phyloP scores from a whole-genome alignment of 768 basidiomycete species.

The Phlegmacium glaucopus region DNA sequence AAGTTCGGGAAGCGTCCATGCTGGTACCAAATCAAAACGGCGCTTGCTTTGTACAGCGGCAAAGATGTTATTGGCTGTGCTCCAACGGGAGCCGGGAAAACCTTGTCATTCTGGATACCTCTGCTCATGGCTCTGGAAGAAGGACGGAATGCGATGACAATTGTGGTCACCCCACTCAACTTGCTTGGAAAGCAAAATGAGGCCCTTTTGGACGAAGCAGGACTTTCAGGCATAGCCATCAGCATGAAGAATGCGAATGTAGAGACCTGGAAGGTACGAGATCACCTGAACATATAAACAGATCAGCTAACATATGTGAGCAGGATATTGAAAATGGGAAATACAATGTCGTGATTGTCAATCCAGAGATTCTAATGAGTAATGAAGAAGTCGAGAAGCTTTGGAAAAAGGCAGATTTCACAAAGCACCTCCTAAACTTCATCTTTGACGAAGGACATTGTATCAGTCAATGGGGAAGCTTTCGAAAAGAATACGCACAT shows the following conservation, averaged over 20 bases:
- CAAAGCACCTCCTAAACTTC: slow-evolving; percentile 24
- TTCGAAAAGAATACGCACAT: slow-evolving; percentile 27
- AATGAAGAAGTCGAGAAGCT: not conserved
- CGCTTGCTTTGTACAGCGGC: slow-evolving; percentile 6
- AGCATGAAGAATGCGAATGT: slow-evolving; percentile 10
- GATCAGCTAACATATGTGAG: slow-evolving; percentile 1
- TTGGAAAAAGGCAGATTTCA: slow-evolving; percentile 14
- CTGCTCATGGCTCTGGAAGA: slow-evolving; percentile 16
- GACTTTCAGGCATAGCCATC: slow-evolving; percentile 12
- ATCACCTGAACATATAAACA: not conserved
- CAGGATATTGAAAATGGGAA: slow-evolving; percentile 15
- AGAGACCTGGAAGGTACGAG: slow-evolving; percentile 17
- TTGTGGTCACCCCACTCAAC: slow-evolving; percentile 21
- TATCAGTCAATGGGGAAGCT: slow-evolving; percentile 30
- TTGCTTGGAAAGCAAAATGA: slow-evolving; percentile 18
- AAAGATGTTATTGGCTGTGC: slow-evolving; percentile 17
- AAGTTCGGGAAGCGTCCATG: slow-evolving; percentile 15
- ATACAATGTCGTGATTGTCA: slow-evolving; percentile 16
- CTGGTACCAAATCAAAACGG: slow-evolving; percentile 10
- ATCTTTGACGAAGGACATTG: slow-evolving; percentile 35
- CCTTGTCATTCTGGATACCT: slow-evolving; percentile 17
- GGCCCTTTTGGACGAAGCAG: slow-evolving; percentile 5
- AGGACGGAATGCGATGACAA: slow-evolving; percentile 10
- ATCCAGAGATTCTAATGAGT: slow-evolving; percentile 12
- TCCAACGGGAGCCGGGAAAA: slow-evolving; percentile 19